Conservation (phyloP, 2,329 filamentous ascomycete genomes). For the Claviceps pazoutovae region DNA sequence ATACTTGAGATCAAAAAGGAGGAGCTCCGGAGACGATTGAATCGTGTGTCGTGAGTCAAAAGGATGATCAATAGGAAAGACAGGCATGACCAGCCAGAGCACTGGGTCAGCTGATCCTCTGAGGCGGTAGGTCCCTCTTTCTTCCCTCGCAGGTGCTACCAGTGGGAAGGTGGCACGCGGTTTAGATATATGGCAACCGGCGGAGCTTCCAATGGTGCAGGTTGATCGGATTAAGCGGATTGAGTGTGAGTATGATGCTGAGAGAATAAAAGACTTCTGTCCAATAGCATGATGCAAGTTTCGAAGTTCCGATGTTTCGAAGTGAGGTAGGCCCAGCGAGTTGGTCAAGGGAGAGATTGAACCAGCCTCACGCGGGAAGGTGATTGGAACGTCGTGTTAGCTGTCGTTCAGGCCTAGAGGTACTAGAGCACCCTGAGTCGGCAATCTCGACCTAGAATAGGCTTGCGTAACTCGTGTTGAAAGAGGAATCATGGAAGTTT, state of each 20-base stretch:
- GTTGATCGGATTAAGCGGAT: too few relatives aligned
- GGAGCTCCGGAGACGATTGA: slow-evolving; percentile 7
- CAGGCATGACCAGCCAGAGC: not conserved
- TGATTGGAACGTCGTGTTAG: not conserved
- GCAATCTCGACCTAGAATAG: not conserved
- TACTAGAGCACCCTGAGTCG: not conserved
- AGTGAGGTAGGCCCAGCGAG: not conserved
- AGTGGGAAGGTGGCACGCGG: slow-evolving; percentile 4
- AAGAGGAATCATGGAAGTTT: not conserved
- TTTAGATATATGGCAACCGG: slow-evolving; percentile 1
- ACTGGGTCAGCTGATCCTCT: slow-evolving; percentile 2
- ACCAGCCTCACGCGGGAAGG: not conserved
- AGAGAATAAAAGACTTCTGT: slow-evolving; percentile 2
- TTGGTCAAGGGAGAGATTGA: slow-evolving; percentile 1
- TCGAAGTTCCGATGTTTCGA: not conserved
- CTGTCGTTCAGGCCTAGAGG: not conserved
- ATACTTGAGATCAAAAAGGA: slow-evolving; percentile 1
- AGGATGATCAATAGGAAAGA: not conserved
- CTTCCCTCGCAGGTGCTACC: slow-evolving; percentile 3
- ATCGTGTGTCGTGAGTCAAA: not conserved
- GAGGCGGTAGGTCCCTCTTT: slow-evolving; percentile 5
- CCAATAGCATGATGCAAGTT: slow-evolving; percentile 4
- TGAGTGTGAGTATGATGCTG: not conserved
- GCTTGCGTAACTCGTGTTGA: not conserved
- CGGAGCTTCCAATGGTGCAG: not conserved